Conservation (phyloP, 805 yeast species). For the Monosporozyma yasuniensis region DNA sequence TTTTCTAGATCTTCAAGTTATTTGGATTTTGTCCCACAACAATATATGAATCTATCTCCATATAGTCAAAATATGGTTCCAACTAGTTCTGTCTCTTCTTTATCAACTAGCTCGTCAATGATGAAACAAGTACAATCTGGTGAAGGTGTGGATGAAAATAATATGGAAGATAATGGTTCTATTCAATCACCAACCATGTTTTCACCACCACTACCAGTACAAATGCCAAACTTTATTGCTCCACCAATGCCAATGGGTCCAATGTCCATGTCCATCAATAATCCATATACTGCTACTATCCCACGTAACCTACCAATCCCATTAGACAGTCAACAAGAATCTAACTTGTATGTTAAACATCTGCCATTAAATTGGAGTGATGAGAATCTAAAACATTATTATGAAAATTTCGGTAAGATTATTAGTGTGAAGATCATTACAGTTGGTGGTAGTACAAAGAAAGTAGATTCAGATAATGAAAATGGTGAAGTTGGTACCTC, state of each 20-base stretch:
- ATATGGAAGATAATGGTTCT: neutral
- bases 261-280: neutral
- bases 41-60: neutral
- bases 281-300: conserved; percentile 3
- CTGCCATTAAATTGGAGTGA: conserved; percentile 50
- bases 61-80: neutral
- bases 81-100: neutral
- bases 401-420: conserved; percentile 41
- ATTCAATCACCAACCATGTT: neutral
- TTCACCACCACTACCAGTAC: neutral
- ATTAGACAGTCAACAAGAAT: conserved; percentile 47
- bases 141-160: neutral
- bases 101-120: neutral
- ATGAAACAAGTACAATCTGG: neutral
- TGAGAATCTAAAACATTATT: conserved; percentile 38
- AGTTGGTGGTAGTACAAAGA: conserved; percentile 26
- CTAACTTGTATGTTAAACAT: conserved; percentile 64
- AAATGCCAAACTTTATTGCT: neutral
- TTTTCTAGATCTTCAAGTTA: neutral
- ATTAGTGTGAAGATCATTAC: conserved; percentile 50
- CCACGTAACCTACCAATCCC: conserved; percentile 24
- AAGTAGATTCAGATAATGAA: conserved; percentile 1
- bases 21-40: neutral
- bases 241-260: neutral
- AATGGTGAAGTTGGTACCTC: conserved; percentile 28